Evolutionary conservation across 192 early-diverging fungal genomes (phyloP).

Genomic region (Podila epicladia): DNA sequence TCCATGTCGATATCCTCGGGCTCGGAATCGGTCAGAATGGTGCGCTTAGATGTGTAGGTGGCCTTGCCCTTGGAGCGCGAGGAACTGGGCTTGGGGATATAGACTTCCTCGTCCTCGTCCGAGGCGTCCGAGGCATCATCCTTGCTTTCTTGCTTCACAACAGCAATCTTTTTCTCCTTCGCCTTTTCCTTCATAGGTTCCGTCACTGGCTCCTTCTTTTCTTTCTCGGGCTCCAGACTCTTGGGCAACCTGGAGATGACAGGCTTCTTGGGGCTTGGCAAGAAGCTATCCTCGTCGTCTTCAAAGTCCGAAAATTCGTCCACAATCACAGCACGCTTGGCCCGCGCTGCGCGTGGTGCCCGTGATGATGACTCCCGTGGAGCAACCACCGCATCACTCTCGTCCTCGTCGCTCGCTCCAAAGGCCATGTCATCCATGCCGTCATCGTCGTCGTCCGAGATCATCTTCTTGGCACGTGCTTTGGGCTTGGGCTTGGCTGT

Average conservation of each 20-base stretch:
- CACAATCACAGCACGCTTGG: conserved; percentile 36
- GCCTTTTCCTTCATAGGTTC: not conserved
- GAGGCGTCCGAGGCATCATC: not conserved
- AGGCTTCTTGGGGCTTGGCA: conserved; percentile 16
- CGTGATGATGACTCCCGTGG: conserved; percentile 25
- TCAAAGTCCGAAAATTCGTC: conserved; percentile 33
- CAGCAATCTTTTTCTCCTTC: not conserved
- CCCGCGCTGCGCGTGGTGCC: conserved; percentile 37
- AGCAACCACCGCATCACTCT: conserved; percentile 19
- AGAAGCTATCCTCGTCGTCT: conserved; percentile 32
- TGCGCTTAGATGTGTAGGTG: conserved; percentile 25
- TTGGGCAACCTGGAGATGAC: conserved; percentile 18
- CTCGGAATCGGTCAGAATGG: conserved; percentile 21
- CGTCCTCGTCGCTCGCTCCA: conserved; percentile 14
- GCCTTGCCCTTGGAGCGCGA: conserved; percentile 15
- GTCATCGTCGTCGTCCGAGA: conserved; percentile 20
- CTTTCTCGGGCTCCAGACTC: conserved; percentile 17
- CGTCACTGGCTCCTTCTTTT: not conserved
- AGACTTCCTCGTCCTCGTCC: conserved; percentile 14
- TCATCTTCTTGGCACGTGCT: conserved; percentile 17
- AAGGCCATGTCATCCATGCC: conserved; percentile 17
- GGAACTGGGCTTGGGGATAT: conserved; percentile 4
- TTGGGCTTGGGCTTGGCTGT: not conserved
- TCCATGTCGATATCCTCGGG: not conserved
- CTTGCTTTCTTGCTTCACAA: too few relatives aligned